Base-by-base conservation (phyloP, 2,329 filamentous ascomycete genomes). In the Pestalotiopsis sp. region DNA sequence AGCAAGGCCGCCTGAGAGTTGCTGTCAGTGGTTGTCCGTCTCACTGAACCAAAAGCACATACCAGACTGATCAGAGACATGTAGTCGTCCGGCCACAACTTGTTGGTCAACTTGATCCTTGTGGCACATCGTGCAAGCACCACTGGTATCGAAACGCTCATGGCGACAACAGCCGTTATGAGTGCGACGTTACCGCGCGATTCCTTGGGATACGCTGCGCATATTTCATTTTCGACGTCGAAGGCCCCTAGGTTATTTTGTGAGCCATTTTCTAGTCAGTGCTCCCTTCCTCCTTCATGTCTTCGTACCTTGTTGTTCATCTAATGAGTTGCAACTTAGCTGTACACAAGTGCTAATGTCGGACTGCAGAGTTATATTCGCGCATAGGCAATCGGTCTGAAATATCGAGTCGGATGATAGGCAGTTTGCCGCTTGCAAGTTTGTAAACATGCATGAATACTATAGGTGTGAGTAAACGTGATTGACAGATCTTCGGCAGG, bases 91-190 rank as follows among this genome's bases (percentile, higher is more conserved):
- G 64, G 31, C 64, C 64, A 66, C 12, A 66, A 13, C 64, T 27
- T 66, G n/a, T 66, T 66, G 17, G 64, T 66, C n/a, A 66, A 56
- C 14, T 57, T 66, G 6, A 66, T 13, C 27, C 64, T 36, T 7
- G 64, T 66, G 14, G 64, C 64, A 58, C 64, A 66, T 66, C 64
- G 20, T 25, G 64, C 64, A 49, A 39, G 13, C 12, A 66, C 64
- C 4, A 66, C 41, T 9, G 64, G 64, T n/a, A 66, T 39, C 12
- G 64, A 66, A 2, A 66, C 23, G 3, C 41, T 20, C 23, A 66
- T 57, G 11, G 64, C n/a, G 27, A 66, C 41, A 14, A 58, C 36
- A 12, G 41, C 64, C 5, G 41, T 57, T 4, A 66, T 57, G 12
- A 66, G 36, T 31, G 64, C 64, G 14, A 66, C 64, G 31, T 57